phyloP scores from a whole-genome alignment of 805 yeast species.

The Wickerhamiella slavikovae region DNA sequence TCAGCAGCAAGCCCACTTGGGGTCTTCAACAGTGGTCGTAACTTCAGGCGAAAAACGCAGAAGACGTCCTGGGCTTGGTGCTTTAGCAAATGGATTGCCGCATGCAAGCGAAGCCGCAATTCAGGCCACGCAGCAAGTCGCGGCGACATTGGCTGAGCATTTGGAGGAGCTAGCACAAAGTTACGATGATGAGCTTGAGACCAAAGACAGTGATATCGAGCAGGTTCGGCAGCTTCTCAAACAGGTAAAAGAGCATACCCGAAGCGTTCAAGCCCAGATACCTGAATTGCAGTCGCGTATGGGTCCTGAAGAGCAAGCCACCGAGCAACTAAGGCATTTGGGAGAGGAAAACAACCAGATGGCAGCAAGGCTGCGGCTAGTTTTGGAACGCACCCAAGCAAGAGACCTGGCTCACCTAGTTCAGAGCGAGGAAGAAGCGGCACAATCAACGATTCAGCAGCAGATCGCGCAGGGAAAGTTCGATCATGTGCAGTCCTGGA shows the following conservation, averaged over 20 bases:
- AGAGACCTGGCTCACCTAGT: conserved; percentile 36
- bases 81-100: too few species aligned
- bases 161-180: conserved; percentile 22
- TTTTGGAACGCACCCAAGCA: conserved; percentile 48
- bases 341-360: conserved; percentile 13
- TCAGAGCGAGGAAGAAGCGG: conserved; percentile 28
- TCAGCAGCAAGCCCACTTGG: background rate
- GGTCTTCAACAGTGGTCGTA: background rate
- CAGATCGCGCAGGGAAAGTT: conserved; percentile 6
- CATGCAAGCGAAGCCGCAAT: conserved; percentile 12
- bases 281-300: conserved; percentile 14
- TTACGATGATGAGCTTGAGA: conserved; percentile 34
- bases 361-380: conserved; percentile 20
- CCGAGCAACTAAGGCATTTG: conserved; percentile 9
- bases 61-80: too few species aligned
- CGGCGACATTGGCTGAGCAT: conserved; percentile 13
- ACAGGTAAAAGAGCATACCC: conserved; percentile 23
- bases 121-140: conserved; percentile 6
- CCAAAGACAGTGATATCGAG: conserved; percentile 31
- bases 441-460: conserved; percentile 12
- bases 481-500: conserved; percentile 9
- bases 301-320: conserved; percentile 14
- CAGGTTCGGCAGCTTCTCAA: conserved; percentile 27
- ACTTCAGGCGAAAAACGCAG: too few species aligned
- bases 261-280: conserved; percentile 17